Base-by-base conservation (phyloP, 495 filamentous ascomycete species). In the Podospora pseudoanserina region DNA sequence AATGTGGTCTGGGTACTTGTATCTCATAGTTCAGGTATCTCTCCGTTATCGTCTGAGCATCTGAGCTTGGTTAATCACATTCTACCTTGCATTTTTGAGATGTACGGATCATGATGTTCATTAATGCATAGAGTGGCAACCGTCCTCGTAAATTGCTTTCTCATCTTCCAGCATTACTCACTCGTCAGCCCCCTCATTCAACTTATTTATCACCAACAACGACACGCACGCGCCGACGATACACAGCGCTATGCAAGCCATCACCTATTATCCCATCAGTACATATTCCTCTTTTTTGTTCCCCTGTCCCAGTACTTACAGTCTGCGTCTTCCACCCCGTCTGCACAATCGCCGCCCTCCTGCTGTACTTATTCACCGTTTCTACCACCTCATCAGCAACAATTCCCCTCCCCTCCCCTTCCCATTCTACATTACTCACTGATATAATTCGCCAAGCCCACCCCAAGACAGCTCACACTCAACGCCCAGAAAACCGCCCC, bases 321-420 rank as follows among this genome's bases (percentile, higher is more conserved):
- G 87, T 74, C 77, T 97, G 93, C 49, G 95, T 97, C 80, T 93
- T 96, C 89, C 91, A 94, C 39, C 95, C 95, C 61, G 88, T 91
- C 79, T 99, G 95, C 49, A 98, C 95, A 66, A 99, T 83, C 0
- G 95, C 95, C 28, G 84, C 82, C 70, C 89, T 86, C 49, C 86
- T 82, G 67, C 87, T 89, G 76, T 96, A 99, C 74, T 91, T 90
- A 67, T 85, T 90, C n/a, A 98, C 89, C 1, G 93, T 94, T 71
- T 86, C 81, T 83, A 58, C 18, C 20, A 23, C 16, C 23, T 26
- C 55, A 32, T 62, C 23, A 62, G 30, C 60, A 65, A 0, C 1
- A 23, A 23, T 2, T 23, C 23, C 1, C 23, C 23, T 23, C 23
- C 30, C 30, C 19, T 55, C 11, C 19, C 55, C 5, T 20, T 20